Evolutionary conservation across 1,284 basidiomycete genomes (phyloP).

Genomic region (Pseudozyma sp.): DNA sequence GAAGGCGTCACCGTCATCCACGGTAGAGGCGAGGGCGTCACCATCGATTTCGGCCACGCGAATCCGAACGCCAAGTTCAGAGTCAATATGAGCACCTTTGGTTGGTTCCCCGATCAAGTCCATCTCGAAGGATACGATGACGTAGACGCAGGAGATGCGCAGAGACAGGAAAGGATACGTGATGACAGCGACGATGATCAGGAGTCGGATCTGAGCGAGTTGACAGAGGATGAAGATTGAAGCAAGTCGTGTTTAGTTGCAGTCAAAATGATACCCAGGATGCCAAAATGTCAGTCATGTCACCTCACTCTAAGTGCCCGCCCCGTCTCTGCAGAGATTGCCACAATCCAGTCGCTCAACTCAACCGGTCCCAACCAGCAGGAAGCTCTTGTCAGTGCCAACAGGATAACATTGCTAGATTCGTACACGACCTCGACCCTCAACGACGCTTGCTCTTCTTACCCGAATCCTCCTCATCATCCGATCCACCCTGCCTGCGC

Average conservation of each 20-base stretch:
- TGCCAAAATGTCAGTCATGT: background rate
- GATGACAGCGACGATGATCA: background rate
- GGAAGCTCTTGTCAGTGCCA: too few relatives aligned
- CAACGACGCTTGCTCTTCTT: conserved; percentile 49
- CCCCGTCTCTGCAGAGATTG: too few relatives aligned
- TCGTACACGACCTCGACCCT: background rate
- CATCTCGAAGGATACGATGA: conserved; percentile 42
- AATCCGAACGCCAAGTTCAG: conserved; percentile 44
- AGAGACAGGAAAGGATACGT: conserved; percentile 10
- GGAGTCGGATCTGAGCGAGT: conserved; percentile 33
- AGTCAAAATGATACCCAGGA: too few relatives aligned
- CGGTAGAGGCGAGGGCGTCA: conserved; percentile 38
- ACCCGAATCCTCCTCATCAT: conserved; percentile 46
- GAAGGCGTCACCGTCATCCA: conserved; percentile 60
- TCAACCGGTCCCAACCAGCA: too few relatives aligned
- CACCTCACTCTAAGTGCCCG: too few relatives aligned
- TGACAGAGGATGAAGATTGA: conserved; percentile 15
- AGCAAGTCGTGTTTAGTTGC: background rate
- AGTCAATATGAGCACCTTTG: conserved; percentile 39
- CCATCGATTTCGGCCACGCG: conserved; percentile 38
- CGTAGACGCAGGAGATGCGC: background rate
- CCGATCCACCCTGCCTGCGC: conserved; percentile 53
- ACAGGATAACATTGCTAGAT: background rate
- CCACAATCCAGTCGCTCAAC: too few relatives aligned
- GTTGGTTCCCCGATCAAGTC: conserved; percentile 52